Base-by-base conservation (phyloP, 306 rosid species). In the barrel medic (Medicago truncatula) region DNA sequence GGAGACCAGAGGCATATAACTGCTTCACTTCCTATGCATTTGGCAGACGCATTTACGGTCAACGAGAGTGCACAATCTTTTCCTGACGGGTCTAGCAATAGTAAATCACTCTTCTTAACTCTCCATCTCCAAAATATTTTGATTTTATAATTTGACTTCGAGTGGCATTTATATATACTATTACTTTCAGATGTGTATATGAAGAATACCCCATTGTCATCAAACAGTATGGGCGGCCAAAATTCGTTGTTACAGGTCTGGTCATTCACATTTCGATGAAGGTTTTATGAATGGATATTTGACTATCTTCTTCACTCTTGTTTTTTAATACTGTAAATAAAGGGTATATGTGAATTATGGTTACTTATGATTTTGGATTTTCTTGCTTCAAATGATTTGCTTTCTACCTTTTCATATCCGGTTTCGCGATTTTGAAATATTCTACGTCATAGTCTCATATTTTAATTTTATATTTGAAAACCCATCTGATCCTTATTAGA, bases 21-120 rank as follows among this genome's bases (percentile, higher is more conserved):
- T 31, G 86, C 89, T 69, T 73, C 95, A 7, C 96, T 92, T 86
- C 98, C 96, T 3, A 50, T 84, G 88, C 98, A 94, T 90, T 87
- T 94, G 83, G 86, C 85, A 12, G 95, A 94, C 74, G 96, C 89
- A 69, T 85, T 90, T 56, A 17, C 81, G 74, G 78, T 71, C 23
- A 88, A 86, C 74, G 96, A 94, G 76, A 83, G 83, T 50, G 71
- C 76, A 59, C 95, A 88, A 68, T 77, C 81, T 81, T 87, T 83
- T 81, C 58, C 89, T 61, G 98, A 93, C 78, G 38, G 86, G 4
- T 80, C 78, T 16, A 86, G 76, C 84, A 89, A 78, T 67, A 70
- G 79, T 81, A 69, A 72, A 78, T 81, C 46, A 53, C 70, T 71
- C 61, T 67, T 70, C 57, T 68, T 68, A 10, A 73, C 70, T 23